Evolutionary conservation across 805 yeast species (phyloP), one percentile per base, ranked within the genome.

Genomic region (Lipomyces mesembrius): DNA sequence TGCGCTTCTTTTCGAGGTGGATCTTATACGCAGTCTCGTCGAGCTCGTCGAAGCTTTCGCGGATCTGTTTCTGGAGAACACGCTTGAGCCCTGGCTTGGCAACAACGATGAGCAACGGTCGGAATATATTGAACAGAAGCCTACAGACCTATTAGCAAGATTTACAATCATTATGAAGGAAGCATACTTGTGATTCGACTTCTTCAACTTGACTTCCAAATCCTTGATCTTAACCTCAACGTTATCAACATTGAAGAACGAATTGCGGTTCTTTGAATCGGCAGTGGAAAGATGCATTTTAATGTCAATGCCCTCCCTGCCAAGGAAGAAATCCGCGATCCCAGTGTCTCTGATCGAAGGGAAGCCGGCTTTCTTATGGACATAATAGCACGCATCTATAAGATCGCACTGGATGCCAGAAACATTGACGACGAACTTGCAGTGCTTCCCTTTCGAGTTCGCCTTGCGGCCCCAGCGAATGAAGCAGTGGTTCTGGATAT

Each of bases 41-140:
- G 39, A 67, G 52, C 7, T 67, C 59, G 57, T 71, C 58, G 56
- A 70, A 67, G 20, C 49, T 17, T 51, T 67, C 29, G 39, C 46
- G 59, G 34, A 71, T 70, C 46, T 71, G 70, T 57, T 71, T 64
- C 61, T 71, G 70, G 52, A 67, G 52, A 5, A 65, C 67, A 20
- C 39, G 67, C 51, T 59, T 61, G 46, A 71, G 54, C 9, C 69
- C 69, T 12, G 69, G 69, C 61, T 61, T 60, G 12, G 61, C 56
- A 25, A 66, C 34, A 20, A 56, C 9, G 51, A 71, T 53, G 49
- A 70, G 57, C 46, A 69, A 46, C 1, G 73, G 73, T 39, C 59
- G 55, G 65, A 71, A 67, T 32, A 71, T 20, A 3, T 51, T 56
- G 56, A 70, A 65, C n/a, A 71, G 61, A 6, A 67, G 35, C 34